Base-by-base conservation (phyloP, 75 land plant species). In the Picea sitchensis region DNA sequence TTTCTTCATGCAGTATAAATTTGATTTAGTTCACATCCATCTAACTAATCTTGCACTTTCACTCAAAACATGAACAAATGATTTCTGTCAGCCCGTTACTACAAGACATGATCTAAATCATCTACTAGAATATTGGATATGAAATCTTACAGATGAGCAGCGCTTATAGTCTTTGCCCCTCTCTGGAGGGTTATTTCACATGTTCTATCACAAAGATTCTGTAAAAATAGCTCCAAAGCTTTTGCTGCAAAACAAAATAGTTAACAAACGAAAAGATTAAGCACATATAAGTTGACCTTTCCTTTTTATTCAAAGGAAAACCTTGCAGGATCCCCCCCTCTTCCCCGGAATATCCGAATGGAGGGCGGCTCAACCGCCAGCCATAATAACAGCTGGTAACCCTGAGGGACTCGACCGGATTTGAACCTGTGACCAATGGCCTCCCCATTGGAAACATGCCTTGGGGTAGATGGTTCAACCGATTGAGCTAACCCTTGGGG, bases 171-270 rank as follows among this genome's bases (percentile, higher is more conserved):
- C 84, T 92, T 96, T 6, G 90, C 91, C 34, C 98, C 96, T 80
- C 90, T 94, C 60, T 89, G 80, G 15, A 96, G 79, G 5, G 98
- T 93, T 38, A 96, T 86, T 57, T 90, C 90, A 81, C 91, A 94
- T 62, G 98, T 94, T 26, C 89, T 86, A 71, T 92, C 84, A 84
- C 96, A 96, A 13, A 96, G 82, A 61, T 87, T 89, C 89, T 96
- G 98, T 36, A 94, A 82, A 88, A 96, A 96, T 17, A 94, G 78
- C 81, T 96, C 98, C 86, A 94, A 76, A 62, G 98, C 94, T 81
- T 96, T 96, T 32, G 98, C 98, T 96, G 91, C 85, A 90, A 69
- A 32, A 64, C 32, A 68, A 71, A 71, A 30, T 0, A n/a, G 7
- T 38, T 17, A 9, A 58, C 15, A 77, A 38, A 5, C 60, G 14